Conservation (phyloP, 2,329 filamentous ascomycete species). For the Metarhizium robertsii region DNA sequence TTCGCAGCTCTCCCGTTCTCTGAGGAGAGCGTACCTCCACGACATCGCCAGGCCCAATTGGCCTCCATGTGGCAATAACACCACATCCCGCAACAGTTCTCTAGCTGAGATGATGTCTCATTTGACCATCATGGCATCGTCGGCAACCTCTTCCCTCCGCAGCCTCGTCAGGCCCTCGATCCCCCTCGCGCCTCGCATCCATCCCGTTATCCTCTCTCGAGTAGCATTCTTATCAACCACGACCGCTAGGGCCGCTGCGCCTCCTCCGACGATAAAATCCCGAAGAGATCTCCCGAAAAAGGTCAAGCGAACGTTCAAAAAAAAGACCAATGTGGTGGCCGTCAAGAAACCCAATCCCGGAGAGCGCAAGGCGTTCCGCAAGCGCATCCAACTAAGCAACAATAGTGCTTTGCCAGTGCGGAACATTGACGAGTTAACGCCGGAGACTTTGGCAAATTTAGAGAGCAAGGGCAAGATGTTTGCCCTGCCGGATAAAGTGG, state of each 20-base stretch:
- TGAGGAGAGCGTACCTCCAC: not conserved
- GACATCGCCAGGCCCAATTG: constrained; percentile 18
- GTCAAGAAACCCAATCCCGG: constrained; percentile 57
- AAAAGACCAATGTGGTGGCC: constrained; percentile 31
- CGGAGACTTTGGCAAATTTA: constrained; percentile 42
- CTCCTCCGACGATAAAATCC: constrained; percentile 22
- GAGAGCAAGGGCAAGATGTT: constrained; percentile 57
- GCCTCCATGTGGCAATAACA: constrained; percentile 16
- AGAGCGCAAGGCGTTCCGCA: constrained; percentile 79
- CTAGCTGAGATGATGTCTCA: too few species aligned
- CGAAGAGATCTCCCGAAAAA: constrained; percentile 26
- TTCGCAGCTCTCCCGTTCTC: not conserved
- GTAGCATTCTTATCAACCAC: constrained; percentile 33
- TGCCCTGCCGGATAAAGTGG: constrained; percentile 55
- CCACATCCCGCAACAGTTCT: constrained; percentile 5
- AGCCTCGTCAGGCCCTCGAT: constrained; percentile 29
- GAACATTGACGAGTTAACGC: constrained; percentile 53
- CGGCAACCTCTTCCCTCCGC: constrained; percentile 24
- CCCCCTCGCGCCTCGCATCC: constrained; percentile 22
- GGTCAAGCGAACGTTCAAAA: constrained; percentile 43
- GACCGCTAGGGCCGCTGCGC: constrained; percentile 18
- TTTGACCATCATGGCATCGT: constrained; percentile 4
- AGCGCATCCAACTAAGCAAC: constrained; percentile 87
- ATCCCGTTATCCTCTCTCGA: constrained; percentile 18
- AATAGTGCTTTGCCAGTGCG: constrained; percentile 77